phyloP scores from a whole-genome alignment of 2,329 filamentous ascomycete genomes.

The Tolypocladium inflatum region DNA sequence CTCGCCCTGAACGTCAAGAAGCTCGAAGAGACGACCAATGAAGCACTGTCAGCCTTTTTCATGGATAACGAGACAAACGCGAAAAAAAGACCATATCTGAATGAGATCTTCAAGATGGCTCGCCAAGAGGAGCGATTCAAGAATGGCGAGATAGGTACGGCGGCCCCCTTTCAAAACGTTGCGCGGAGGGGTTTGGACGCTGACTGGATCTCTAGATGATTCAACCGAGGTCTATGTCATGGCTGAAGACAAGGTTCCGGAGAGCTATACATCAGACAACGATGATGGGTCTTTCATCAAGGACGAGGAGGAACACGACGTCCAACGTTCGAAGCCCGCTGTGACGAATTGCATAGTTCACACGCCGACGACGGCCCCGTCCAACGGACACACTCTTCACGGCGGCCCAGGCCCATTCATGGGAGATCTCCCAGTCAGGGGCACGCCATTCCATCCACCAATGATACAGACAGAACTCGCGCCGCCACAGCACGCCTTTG shows the following conservation, averaged over 20 bases:
- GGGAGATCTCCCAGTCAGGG: constrained; percentile 33
- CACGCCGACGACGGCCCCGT: constrained; percentile 25
- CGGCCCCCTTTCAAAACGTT: no score
- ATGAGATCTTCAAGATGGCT: constrained; percentile 54
- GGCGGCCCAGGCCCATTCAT: constrained; percentile 26
- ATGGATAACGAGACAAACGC: constrained; percentile 45
- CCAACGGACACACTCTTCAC: constrained; percentile 20
- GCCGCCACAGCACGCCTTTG: constrained; percentile 29
- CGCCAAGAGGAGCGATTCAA: constrained; percentile 45
- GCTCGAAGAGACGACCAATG: constrained; percentile 48
- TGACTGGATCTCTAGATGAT: constrained; percentile 29
- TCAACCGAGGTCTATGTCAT: constrained; percentile 39
- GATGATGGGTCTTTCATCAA: constrained; percentile 33
- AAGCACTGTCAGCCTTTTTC: constrained; percentile 50
- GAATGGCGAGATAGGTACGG: constrained; percentile 47
- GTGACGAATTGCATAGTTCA: constrained; percentile 24
- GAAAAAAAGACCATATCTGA: constrained; percentile 44
- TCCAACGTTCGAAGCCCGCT: constrained; percentile 24
- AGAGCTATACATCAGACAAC: constrained; percentile 37
- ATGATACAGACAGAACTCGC: constrained; percentile 32
- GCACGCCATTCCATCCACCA: constrained; percentile 27
- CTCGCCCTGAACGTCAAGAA: constrained; percentile 43
- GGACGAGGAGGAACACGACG: constrained; percentile 31
- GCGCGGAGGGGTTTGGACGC: neutral
- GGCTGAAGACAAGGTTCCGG: constrained; percentile 40